Conservation (phyloP, 2,329 filamentous ascomycete genomes). For the Fusarium albidum region DNA sequence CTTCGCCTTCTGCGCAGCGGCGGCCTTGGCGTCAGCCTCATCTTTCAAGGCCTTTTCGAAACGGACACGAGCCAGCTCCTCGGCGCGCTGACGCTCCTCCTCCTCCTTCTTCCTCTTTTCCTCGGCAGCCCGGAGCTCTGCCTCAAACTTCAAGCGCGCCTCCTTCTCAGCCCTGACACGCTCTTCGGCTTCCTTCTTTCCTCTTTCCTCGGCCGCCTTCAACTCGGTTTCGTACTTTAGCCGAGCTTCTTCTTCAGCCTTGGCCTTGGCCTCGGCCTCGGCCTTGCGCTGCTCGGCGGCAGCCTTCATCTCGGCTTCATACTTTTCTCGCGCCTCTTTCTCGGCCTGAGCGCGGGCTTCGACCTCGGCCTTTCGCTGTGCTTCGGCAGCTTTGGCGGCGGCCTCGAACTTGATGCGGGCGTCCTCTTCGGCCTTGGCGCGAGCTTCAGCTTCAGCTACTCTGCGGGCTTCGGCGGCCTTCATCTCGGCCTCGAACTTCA, state of each 20-base stretch:
- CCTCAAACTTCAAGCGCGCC: constrained; percentile 49
- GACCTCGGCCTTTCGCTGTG: constrained; percentile 52
- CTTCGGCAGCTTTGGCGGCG: constrained; percentile 35
- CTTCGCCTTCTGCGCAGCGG: constrained; percentile 52
- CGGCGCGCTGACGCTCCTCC: constrained; percentile 52
- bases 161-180: constrained; percentile 50
- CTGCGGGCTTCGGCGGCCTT: constrained; percentile 47
- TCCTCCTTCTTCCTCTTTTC: constrained; percentile 51
- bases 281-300: constrained; percentile 56
- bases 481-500: constrained; percentile 55
- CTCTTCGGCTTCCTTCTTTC: constrained; percentile 59
- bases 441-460: constrained; percentile 31
- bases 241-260: constrained; percentile 55
- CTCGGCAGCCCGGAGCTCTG: constrained; percentile 53
- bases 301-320: constrained; percentile 54
- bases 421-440: constrained; percentile 21
- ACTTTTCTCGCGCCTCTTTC: constrained; percentile 56
- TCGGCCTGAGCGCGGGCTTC: constrained; percentile 54
- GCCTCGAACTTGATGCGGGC: constrained; percentile 3
- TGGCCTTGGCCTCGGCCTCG: constrained; percentile 55
- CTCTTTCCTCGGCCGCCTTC: constrained; percentile 53
- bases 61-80: constrained; percentile 55
- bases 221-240: constrained; percentile 57
- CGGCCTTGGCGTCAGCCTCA: constrained; percentile 51
- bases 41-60: constrained; percentile 54